Evolutionary conservation across 2,329 filamentous ascomycete species (phyloP).

Genomic region (Fusarium denticulatum): DNA sequence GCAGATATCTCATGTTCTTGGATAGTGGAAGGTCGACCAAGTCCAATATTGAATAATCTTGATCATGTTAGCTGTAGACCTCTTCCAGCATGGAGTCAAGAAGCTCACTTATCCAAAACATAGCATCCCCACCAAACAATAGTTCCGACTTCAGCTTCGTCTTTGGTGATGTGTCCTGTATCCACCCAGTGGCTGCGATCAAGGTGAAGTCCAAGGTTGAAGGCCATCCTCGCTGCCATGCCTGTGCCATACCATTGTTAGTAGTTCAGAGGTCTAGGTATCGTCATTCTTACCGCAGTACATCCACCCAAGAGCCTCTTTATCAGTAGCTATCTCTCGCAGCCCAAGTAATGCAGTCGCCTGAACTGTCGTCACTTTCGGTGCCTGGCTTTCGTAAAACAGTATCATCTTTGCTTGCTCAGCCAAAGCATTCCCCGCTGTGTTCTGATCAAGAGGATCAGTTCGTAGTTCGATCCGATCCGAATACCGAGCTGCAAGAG

Average conservation of each 20-base stretch:
- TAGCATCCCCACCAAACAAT: not conserved
- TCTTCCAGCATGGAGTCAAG: accelerated
- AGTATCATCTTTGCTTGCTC: not conserved
- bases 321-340: not conserved
- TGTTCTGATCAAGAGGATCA: not conserved
- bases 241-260: not conserved
- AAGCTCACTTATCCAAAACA: not conserved
- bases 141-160: not conserved
- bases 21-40: not conserved
- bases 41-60: not conserved
- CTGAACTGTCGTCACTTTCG: not conserved
- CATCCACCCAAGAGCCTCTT: slow-evolving; percentile 1
- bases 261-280: too few species aligned
- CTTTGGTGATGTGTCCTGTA: not conserved
- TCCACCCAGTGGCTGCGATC: not conserved
- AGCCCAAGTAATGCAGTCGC: not conserved
- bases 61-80: not conserved
- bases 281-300: not conserved
- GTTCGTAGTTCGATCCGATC: not conserved
- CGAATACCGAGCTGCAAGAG: not conserved
- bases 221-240: not conserved
- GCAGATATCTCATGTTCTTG: not conserved
- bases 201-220: not conserved
- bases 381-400: not conserved
- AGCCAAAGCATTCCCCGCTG: not conserved